A percentile compares a stretch with the other conserved stretches of the same genome.
Conservation (phyloP, 306 rosid species). For the Ceratonia siliqua region DNA sequence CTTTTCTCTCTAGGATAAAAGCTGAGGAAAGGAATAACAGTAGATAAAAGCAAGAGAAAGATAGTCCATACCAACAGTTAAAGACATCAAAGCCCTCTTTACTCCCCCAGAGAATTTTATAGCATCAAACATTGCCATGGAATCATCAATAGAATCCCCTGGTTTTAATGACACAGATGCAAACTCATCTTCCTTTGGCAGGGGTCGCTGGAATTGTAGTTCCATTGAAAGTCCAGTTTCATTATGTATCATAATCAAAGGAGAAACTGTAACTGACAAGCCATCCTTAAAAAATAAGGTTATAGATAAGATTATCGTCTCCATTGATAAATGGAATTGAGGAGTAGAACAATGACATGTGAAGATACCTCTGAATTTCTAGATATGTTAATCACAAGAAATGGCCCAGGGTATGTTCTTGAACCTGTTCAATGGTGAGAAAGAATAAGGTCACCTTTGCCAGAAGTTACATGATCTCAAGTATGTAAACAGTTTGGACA, state of each 20-base stretch:
- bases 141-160: conserved; percentile 87
- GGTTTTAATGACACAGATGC: conserved; percentile 68
- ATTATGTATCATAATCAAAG: conserved; percentile 74
- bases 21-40: conserved; percentile 14
- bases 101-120: conserved; percentile 74
- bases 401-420: conserved; percentile 79
- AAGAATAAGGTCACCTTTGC: conserved; percentile 21
- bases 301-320: background rate
- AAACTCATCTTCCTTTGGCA: conserved; percentile 65
- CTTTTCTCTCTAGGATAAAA: conserved; percentile 3
- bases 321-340: conserved; percentile 14
- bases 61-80: conserved; percentile 70
- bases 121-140: conserved; percentile 82
- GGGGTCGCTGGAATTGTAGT: conserved; percentile 71
- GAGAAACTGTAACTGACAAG: conserved; percentile 67
- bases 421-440: conserved; percentile 64
- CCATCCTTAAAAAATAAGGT: conserved; percentile 56
- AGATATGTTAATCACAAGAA: conserved; percentile 67
- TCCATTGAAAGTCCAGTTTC: conserved; percentile 76
- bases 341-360: conserved; percentile 10
- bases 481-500: background rate
- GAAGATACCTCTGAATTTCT: conserved; percentile 76
- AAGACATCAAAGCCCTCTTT: conserved; percentile 77
- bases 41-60: conserved; percentile 15
- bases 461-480: conserved; percentile 12